Evolutionary conservation across 768 basidiomycete genomes (phyloP), one percentile per base, ranked within the genome.

Genomic region (Suillus luteus): DNA sequence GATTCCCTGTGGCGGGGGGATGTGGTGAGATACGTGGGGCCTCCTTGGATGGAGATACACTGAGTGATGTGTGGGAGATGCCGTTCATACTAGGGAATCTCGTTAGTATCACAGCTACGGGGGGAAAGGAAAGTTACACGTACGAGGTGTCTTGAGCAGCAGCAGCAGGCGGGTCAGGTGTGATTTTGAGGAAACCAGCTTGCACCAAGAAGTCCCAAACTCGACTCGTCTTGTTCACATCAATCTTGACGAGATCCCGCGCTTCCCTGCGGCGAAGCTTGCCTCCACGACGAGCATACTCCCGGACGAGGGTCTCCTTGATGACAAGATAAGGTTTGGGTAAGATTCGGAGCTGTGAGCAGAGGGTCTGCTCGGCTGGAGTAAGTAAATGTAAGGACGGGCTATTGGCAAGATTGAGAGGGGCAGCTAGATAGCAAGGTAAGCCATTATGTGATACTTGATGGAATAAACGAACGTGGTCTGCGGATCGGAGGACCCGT

Each of bases 261-360:
- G 95, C 94, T 75, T 97, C 95, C 60, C 95, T 83, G 37, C 92
- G 85, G 57, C 92, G 90, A 51, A 98, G 82, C 73, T 92, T 91
- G 12, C 96, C 96, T 24, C 92, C 91, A 61, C 95, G 82, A 33
- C 94, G 84, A 1, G 93, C 93, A 69, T 94, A 97, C 79, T 99
- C 96, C 38, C 95, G 86, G 37, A 99, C 89, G 48, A 97, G 85
- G 5, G 91, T 93, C 76, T 97, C 95, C 74, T 99, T 99, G 78
- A 99, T 92, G 65, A 92, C 87, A 59, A 99, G 87, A 74, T 97
- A 99, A 1, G 97, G 95, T 71, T 94, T 93, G 0, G 97, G 96
- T 22, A 97, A 83, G 63, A 99, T 95, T 7, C 95, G 90, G 37
- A 99, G 83, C 62, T 86, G 83, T 2, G 94, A 92, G 73, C 97